Percentiles rank a stretch among this genome's conserved stretches.
phyloP scores from a whole-genome alignment of 345 rosid genomes.

The Corchorus olitorius region DNA sequence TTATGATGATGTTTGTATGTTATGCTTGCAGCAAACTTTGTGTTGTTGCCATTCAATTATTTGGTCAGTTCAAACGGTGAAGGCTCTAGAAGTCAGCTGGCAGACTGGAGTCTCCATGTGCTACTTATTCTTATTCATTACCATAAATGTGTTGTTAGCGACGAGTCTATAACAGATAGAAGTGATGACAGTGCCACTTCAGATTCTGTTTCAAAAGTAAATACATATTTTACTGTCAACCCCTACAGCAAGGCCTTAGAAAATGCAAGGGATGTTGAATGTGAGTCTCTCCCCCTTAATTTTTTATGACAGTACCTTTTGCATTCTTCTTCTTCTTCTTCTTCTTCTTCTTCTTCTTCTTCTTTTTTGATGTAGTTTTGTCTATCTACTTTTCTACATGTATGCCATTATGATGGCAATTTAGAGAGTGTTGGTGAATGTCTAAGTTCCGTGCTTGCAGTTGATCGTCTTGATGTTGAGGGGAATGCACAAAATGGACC shows the following conservation, averaged over 20 bases:
- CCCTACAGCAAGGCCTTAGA: conserved; percentile 84
- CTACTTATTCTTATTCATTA: conserved; percentile 85
- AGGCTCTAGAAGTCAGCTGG: conserved; percentile 61
- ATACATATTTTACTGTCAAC: conserved; percentile 58
- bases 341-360: too few species aligned
- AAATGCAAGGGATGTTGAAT: conserved; percentile 86
- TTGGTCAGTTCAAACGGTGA: conserved; percentile 69
- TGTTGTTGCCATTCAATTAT: conserved; percentile 81
- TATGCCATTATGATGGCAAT: conserved; percentile 6
- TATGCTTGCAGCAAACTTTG: conserved; percentile 75
- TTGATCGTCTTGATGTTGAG: conserved; percentile 85
- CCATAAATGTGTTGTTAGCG: conserved; percentile 59
- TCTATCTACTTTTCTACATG: neutral
- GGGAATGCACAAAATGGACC: conserved; percentile 61
- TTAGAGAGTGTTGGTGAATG: neutral
- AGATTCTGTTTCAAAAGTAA: conserved; percentile 58
- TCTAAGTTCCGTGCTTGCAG: conserved; percentile 44
- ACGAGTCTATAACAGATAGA: conserved; percentile 58
- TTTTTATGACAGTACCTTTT: neutral
- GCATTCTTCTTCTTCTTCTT: too few species aligned
- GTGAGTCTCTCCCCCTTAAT: conserved; percentile 46
- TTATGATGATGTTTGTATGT: conserved; percentile 21
- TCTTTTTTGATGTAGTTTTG: neutral
- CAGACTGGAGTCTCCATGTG: conserved; percentile 82
- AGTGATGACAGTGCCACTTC: conserved; percentile 64